Conservation (phyloP, 2,329 filamentous ascomycete species). For the Scedosporium dehoogii region DNA sequence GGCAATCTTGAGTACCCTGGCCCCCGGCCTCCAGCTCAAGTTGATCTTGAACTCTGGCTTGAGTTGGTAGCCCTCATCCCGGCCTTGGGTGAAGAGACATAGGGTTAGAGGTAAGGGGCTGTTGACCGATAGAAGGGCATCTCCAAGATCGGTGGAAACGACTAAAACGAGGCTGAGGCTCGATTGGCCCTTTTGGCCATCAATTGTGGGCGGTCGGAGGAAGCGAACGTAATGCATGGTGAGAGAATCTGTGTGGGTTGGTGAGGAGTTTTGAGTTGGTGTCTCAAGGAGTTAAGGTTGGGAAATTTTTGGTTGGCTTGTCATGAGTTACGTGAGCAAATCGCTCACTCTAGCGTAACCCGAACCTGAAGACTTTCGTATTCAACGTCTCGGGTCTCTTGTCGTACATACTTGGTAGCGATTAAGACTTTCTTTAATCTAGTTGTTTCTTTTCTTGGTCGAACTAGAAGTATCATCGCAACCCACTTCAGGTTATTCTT, state of each 20-base stretch:
- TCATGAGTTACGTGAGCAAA: too few relatives aligned
- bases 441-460: too few relatives aligned
- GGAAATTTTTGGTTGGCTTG: too few relatives aligned
- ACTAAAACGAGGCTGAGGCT: conserved; percentile 36
- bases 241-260: not conserved
- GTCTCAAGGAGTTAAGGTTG: too few relatives aligned
- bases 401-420: too few relatives aligned
- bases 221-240: conserved; percentile 50
- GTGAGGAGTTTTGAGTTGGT: not conserved
- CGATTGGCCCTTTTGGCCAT: conserved; percentile 14
- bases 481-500: too few relatives aligned
- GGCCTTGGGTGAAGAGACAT: conserved; percentile 8
- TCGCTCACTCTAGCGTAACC: too few relatives aligned
- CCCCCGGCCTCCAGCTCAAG: conserved; percentile 1
- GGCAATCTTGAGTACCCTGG: not conserved
- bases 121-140: conserved; percentile 39
- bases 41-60: not conserved
- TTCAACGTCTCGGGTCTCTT: too few relatives aligned
- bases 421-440: too few relatives aligned
- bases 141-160: conserved; percentile 48
- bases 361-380: too few relatives aligned
- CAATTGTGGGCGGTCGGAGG: conserved; percentile 34
- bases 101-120: conserved; percentile 31
- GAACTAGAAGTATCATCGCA: too few relatives aligned
- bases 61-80: conserved; percentile 6